Evolutionary conservation across 2,329 filamentous ascomycete species (phyloP).

Genomic region (Penicillium sp.): DNA sequence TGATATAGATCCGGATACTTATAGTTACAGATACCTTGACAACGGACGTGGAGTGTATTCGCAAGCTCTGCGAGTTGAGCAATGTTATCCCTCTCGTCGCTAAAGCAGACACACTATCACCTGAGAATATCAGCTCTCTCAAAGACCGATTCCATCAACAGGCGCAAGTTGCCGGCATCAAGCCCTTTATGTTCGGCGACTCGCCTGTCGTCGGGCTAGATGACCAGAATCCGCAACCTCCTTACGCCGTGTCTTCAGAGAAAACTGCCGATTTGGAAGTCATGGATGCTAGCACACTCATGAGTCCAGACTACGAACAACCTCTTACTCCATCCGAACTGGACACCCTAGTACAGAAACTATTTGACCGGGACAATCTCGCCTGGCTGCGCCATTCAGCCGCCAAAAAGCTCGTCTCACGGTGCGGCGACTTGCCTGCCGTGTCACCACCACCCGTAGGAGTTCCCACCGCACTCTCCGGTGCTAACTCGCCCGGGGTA

Average conservation of each 20-base stretch:
- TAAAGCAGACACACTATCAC: constrained; percentile 72
- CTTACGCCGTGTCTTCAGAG: constrained; percentile 80
- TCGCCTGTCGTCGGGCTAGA: constrained; percentile 33
- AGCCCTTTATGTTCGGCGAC: constrained; percentile 70
- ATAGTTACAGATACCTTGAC: constrained; percentile 58
- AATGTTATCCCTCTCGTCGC: constrained; percentile 86
- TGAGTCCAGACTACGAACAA: constrained; percentile 88
- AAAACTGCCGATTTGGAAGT: constrained; percentile 74
- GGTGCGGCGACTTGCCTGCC: constrained; percentile 58
- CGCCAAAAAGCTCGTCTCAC: constrained; percentile 79
- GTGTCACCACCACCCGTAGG: constrained; percentile 15
- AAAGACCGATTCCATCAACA: constrained; percentile 60
- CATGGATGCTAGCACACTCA: constrained; percentile 92
- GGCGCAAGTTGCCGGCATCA: constrained; percentile 57
- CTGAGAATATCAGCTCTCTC: constrained; percentile 61
- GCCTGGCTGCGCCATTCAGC: constrained; percentile 82
- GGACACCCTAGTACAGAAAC: constrained; percentile 66
- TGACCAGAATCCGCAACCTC: constrained; percentile 47
- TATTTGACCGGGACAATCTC: constrained; percentile 80
- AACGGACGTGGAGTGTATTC: constrained; percentile 74
- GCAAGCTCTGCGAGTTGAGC: constrained; percentile 71
- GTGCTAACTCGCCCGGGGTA: constrained; percentile 5
- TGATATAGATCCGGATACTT: neutral
- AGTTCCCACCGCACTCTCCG: constrained; percentile 28
- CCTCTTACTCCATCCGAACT: constrained; percentile 81